Conservation (phyloP, 129 eudicot species). For the Silybum marianum region DNA sequence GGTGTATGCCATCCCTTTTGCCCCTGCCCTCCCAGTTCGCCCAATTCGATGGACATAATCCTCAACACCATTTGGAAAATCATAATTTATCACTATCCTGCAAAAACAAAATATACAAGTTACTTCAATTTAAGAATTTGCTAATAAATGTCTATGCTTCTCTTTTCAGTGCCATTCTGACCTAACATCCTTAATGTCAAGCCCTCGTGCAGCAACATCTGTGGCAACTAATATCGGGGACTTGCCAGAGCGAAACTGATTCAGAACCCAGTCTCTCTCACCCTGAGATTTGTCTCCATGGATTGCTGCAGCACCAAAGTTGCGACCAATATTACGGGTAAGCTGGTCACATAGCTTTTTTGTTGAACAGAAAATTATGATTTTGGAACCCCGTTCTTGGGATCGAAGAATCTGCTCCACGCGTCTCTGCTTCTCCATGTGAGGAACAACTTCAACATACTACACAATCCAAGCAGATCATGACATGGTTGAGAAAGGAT, state of each 20-base stretch:
- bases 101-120: neutral
- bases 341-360: constrained; percentile 84
- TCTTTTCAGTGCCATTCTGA: constrained; percentile 6
- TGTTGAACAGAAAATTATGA: constrained; percentile 83
- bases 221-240: constrained; percentile 89
- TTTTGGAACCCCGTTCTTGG: constrained; percentile 83
- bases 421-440: constrained; percentile 85
- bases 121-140: neutral
- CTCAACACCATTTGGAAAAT: constrained; percentile 90
- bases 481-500: neutral
- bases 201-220: constrained; percentile 97
- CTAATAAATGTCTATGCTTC: neutral
- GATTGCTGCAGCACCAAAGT: constrained; percentile 91
- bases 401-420: constrained; percentile 91
- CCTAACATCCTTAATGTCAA: constrained; percentile 91
- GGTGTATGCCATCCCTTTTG: constrained; percentile 84
- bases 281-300: constrained; percentile 93
- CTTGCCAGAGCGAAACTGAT: constrained; percentile 76
- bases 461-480: constrained; percentile 34
- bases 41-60: constrained; percentile 97
- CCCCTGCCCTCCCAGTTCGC: constrained; percentile 96
- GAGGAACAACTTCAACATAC: constrained; percentile 89
- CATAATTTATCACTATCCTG: constrained; percentile 94
- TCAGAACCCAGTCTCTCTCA: constrained; percentile 85
- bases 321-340: constrained; percentile 71